A percentile compares a stretch with the other conserved stretches of the same genome.
These are phyloP conservation scores for Thalassiosira mediterranea DNA, from an alignment of 352 stramenopile genomes.

Conservation along the genomic window DNA sequence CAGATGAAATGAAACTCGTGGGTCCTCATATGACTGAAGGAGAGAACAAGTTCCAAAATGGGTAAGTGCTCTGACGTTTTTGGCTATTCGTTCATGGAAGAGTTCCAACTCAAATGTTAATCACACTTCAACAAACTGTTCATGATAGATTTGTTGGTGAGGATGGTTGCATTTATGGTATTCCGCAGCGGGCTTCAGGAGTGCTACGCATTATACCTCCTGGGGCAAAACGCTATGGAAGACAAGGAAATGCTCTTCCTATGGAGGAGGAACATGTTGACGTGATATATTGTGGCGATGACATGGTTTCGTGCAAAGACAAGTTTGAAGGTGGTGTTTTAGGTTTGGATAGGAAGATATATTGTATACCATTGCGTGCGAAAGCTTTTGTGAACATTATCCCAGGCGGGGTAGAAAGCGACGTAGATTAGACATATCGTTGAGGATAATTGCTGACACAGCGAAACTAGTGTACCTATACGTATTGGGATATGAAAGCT, in stretches of 20 bases:
- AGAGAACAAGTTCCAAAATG: constrained; percentile 84
- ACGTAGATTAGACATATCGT: too few species aligned
- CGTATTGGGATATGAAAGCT: too few species aligned
- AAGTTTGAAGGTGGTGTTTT: constrained; percentile 80
- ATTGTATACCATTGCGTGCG: constrained; percentile 71
- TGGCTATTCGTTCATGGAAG: too few species aligned
- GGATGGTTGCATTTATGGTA: constrained; percentile 79
- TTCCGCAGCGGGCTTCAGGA: constrained; percentile 65
- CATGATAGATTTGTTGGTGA: constrained; percentile 56
- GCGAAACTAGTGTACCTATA: too few species aligned
- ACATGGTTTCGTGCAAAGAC: constrained; percentile 73
- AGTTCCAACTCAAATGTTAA: constrained; percentile 30
- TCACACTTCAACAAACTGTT: constrained; percentile 47
- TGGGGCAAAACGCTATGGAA: constrained; percentile 30
- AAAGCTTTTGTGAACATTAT: constrained; percentile 68
- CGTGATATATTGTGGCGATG: constrained; percentile 67
- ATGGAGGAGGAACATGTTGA: constrained; percentile 61
- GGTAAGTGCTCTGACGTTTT: too few species aligned
- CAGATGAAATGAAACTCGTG: constrained; percentile 58
- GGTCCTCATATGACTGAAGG: constrained; percentile 67
- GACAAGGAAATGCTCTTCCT: constrained; percentile 22
- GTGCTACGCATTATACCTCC: constrained; percentile 64
- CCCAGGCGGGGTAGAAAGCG: too few species aligned
- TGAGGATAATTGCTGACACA: too few species aligned
- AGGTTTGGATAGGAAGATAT: constrained; percentile 66